Evolutionary conservation across 1,139 yeast genomes (phyloP).

Genomic region (Scheffersomyces stambukii): DNA sequence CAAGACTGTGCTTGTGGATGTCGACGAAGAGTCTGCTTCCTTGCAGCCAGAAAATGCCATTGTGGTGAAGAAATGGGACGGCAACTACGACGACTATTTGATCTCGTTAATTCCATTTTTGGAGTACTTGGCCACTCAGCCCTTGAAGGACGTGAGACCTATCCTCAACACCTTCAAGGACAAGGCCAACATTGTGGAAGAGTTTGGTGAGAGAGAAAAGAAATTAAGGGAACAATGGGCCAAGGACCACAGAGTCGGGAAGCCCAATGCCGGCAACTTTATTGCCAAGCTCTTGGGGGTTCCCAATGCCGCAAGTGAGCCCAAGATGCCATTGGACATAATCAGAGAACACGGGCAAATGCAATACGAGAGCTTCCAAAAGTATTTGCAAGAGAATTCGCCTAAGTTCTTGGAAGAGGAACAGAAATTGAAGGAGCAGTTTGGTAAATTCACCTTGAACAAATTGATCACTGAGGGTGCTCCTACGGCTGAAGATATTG

Average conservation of each 20-base stretch:
- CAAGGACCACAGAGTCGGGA: constrained; percentile 53
- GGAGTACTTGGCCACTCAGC: constrained; percentile 93
- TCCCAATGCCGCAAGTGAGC: constrained; percentile 54
- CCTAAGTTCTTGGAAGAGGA: constrained; percentile 80
- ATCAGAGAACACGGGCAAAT: constrained; percentile 91
- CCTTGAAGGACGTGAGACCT: constrained; percentile 86
- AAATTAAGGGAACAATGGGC: constrained; percentile 65
- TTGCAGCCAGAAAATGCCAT: constrained; percentile 93
- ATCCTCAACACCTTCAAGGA: constrained; percentile 67
- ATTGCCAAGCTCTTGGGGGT: constrained; percentile 59
- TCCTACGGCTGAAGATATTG: constrained; percentile 82
- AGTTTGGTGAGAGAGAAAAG: constrained; percentile 73
- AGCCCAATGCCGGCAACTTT: constrained; percentile 50
- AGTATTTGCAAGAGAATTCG: constrained; percentile 83
- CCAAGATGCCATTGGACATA: constrained; percentile 86
- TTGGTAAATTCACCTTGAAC: constrained; percentile 76
- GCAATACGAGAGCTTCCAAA: constrained; percentile 81
- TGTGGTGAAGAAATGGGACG: constrained; percentile 81
- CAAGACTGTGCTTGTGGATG: constrained; percentile 77
- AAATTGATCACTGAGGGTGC: constrained; percentile 81
- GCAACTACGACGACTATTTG: constrained; percentile 74
- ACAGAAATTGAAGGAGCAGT: constrained; percentile 72
- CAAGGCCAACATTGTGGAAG: constrained; percentile 61
- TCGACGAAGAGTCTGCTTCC: constrained; percentile 65
- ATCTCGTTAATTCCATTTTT: constrained; percentile 83